Evolutionary conservation across 768 basidiomycete species (phyloP).

Genomic region (Psilocybe subaeruginosa): DNA sequence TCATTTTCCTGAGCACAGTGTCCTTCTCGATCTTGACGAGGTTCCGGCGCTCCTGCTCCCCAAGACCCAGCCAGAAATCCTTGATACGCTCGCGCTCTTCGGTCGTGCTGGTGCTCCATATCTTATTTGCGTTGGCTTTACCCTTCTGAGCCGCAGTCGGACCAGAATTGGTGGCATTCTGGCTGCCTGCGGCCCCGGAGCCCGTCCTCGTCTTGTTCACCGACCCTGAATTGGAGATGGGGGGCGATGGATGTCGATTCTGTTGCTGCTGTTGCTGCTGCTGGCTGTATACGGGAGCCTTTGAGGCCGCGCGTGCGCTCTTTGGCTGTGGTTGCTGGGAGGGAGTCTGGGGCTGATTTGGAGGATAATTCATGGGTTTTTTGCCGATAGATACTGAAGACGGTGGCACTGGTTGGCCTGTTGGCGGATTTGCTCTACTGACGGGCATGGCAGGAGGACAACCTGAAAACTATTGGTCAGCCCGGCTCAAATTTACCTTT

Average conservation of each 20-base stretch:
- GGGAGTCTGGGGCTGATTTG: conserved; percentile 17
- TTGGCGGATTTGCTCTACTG: conserved; percentile 35
- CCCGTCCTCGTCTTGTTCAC: conserved; percentile 30
- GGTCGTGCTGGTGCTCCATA: conserved; percentile 90
- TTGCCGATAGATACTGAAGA: conserved; percentile 89
- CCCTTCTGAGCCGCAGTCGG: conserved; percentile 33
- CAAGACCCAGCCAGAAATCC: conserved; percentile 95
- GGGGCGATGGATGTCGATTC: conserved; percentile 49
- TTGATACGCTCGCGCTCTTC: conserved; percentile 98
- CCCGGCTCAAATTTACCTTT: conserved; percentile 30
- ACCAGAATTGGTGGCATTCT: conserved; percentile 38
- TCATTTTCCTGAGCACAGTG: conserved; percentile 97
- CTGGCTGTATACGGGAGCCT: conserved; percentile 48
- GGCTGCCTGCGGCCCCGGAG: conserved; percentile 15
- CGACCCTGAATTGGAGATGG: conserved; percentile 44
- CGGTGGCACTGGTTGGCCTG: conserved; percentile 48
- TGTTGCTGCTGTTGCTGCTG: conserved; percentile 32
- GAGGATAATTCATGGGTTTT: conserved; percentile 83
- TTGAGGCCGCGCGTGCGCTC: conserved; percentile 50
- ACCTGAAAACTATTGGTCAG: conserved; percentile 40
- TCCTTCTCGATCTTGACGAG: conserved; percentile 99
- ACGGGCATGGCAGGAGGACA: conserved; percentile 40
- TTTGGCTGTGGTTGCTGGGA: conserved; percentile 40
- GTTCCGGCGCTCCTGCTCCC: conserved; percentile 86
- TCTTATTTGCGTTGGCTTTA: conserved; percentile 69